These are phyloP conservation scores for Xylaria hypoxylon DNA, from an alignment of 2,329 filamentous ascomycete species.

Conservation along the genomic window DNA sequence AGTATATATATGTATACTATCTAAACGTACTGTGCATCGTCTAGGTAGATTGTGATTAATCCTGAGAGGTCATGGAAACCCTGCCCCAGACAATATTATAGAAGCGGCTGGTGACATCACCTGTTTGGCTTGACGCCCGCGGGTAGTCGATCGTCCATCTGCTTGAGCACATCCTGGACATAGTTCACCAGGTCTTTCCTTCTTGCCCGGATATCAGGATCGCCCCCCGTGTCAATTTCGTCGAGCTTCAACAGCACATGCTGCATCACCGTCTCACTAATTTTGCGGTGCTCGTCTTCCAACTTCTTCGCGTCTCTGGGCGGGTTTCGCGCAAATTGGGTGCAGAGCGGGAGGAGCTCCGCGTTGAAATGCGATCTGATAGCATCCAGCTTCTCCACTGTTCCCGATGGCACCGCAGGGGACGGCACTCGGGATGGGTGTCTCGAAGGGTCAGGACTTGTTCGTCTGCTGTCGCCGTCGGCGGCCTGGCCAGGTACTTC, in stretches of 20 bases:
- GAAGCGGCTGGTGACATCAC: conserved; percentile 26
- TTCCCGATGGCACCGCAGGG: conserved; percentile 54
- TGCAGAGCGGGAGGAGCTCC: conserved; percentile 73
- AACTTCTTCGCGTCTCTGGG: conserved; percentile 75
- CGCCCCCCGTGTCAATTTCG: conserved; percentile 78
- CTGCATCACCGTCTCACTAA: conserved; percentile 81
- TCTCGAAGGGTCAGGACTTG: conserved; percentile 50
- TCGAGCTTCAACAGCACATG: conserved; percentile 83
- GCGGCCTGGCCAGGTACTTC: conserved; percentile 53
- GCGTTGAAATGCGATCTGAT: conserved; percentile 73
- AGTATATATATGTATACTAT: conserved; percentile 18
- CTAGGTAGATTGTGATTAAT: conserved; percentile 7
- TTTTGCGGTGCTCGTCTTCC: conserved; percentile 78
- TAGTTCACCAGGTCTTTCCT: conserved; percentile 80
- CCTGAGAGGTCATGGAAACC: conserved; percentile 1
- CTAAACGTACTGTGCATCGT: conserved; percentile 17
- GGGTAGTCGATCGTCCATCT: conserved; percentile 65
- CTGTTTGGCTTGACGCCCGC: conserved; percentile 37
- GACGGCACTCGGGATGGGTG: conserved; percentile 55
- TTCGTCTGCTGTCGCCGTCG: conserved; percentile 51
- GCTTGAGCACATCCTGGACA: conserved; percentile 74
- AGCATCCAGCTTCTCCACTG: conserved; percentile 74
- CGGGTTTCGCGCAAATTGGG: conserved; percentile 70
- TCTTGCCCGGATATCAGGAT: conserved; percentile 70
- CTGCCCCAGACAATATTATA: neutral